Percentiles rank a stretch among this genome's conserved stretches.
phyloP scores from a whole-genome alignment of 441 rosid genomes.

The Melastoma candidum region DNA sequence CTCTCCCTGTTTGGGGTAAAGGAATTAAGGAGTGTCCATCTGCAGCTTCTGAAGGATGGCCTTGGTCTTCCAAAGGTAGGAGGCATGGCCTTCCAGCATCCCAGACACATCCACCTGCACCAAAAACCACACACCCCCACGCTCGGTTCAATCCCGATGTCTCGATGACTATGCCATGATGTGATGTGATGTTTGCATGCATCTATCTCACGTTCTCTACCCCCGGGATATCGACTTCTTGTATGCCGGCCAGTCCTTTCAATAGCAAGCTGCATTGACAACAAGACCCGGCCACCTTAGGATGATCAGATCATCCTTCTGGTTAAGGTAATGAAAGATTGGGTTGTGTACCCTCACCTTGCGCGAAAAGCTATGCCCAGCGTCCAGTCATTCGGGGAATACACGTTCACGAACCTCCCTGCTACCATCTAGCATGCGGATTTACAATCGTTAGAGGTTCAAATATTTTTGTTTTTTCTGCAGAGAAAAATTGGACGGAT shows the following conservation, averaged over 20 bases:
- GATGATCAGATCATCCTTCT: no score
- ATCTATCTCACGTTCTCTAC: conserved; percentile 12
- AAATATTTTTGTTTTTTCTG: no score
- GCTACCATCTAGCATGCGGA: conserved; percentile 57
- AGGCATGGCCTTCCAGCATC: conserved; percentile 12
- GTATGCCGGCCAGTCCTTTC: conserved; percentile 14
- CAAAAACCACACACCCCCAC: no score
- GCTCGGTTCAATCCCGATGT: no score
- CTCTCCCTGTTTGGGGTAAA: background rate
- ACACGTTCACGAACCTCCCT: conserved; percentile 84
- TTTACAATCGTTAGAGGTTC: no score
- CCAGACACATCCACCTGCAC: conserved; percentile 12
- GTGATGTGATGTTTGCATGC: no score
- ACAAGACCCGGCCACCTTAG: no score
- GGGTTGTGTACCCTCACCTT: conserved; percentile 33
- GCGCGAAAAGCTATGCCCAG: conserved; percentile 92
- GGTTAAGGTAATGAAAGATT: no score
- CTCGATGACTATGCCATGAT: no score
- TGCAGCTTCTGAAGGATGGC: conserved; percentile 5
- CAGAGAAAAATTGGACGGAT: no score
- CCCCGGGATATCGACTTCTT: conserved; percentile 11
- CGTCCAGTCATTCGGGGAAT: conserved; percentile 82
- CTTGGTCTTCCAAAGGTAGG: conserved; percentile 14
- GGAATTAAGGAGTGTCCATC: background rate
- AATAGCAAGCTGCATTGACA: conserved; percentile 10